A percentile compares a stretch with the other conserved stretches of the same genome.
Conservation (phyloP, 768 basidiomycete species). For the Tremella fuciformis region DNA sequence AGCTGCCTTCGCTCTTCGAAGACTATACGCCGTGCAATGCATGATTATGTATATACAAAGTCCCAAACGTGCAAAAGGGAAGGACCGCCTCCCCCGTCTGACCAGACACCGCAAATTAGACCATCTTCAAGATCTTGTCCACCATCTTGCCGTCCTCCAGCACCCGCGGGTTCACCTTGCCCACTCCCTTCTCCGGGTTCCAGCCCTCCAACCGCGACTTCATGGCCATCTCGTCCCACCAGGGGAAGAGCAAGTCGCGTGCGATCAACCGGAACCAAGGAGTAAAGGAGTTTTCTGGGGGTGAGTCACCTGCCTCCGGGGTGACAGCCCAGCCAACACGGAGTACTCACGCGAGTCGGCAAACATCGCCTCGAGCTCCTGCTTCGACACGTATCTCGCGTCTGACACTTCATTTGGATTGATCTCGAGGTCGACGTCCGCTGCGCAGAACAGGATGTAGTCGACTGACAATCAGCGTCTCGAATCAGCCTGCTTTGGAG, state of each 20-base stretch:
- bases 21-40: too few relatives aligned
- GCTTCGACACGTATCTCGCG: constrained; percentile 84
- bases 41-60: too few relatives aligned
- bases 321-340: constrained; percentile 9
- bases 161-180: constrained; percentile 32
- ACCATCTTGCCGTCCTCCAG: constrained; percentile 28
- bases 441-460: constrained; percentile 92
- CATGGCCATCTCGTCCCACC: constrained; percentile 88
- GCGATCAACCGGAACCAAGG: constrained; percentile 99
- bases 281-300: constrained; percentile 78
- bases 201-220: constrained; percentile 55
- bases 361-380: constrained; percentile 88
- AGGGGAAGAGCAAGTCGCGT: constrained; percentile 91
- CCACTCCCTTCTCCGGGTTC: constrained; percentile 26
- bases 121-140: constrained; percentile 39
- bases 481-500: neutral
- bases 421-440: constrained; percentile 74
- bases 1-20: too few relatives aligned
- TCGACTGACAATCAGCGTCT: constrained; percentile 63
- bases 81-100: neutral
- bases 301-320: constrained; percentile 4
- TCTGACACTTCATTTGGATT: constrained; percentile 91
- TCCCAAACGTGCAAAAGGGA: too few relatives aligned
- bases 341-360: constrained; percentile 63
- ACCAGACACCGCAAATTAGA: constrained; percentile 11